These are phyloP conservation scores for Polyplosphaeria fusca DNA, from an alignment of 495 filamentous ascomycete genomes.

Conservation along the genomic window DNA sequence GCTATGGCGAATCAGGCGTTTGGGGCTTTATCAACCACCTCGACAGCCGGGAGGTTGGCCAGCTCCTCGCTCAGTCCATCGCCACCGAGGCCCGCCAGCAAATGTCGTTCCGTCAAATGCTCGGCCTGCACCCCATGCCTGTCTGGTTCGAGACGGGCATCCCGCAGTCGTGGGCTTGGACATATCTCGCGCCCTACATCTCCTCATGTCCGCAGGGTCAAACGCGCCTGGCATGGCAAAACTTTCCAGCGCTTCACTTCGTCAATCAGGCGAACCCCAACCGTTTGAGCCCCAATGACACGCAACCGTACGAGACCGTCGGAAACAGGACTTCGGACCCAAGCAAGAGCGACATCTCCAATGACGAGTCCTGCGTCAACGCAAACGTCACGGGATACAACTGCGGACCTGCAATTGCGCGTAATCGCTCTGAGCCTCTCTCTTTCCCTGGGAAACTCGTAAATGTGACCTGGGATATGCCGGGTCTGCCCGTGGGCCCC, in stretches of 20 bases:
- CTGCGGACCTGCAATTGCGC: slow-evolving; percentile 62
- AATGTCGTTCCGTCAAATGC: slow-evolving; percentile 83
- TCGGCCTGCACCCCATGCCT: slow-evolving; percentile 79
- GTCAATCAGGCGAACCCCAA: slow-evolving; percentile 75
- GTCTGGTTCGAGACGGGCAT: slow-evolving; percentile 81
- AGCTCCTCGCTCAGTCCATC: slow-evolving; percentile 72
- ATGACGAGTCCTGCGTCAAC: slow-evolving; percentile 51
- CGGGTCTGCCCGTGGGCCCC: slow-evolving; percentile 68
- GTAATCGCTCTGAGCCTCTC: slow-evolving; percentile 64
- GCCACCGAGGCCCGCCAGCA: slow-evolving; percentile 85
- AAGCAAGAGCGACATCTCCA: slow-evolving; percentile 43
- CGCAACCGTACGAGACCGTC: slow-evolving; percentile 53
- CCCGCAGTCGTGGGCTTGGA: slow-evolving; percentile 86
- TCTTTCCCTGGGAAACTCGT: slow-evolving; percentile 74
- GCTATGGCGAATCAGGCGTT: slow-evolving; percentile 77
- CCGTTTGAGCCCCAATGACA: slow-evolving; percentile 52
- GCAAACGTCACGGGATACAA: slow-evolving; percentile 50
- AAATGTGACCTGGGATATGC: slow-evolving; percentile 66
- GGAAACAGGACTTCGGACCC: slow-evolving; percentile 49
- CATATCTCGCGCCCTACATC: slow-evolving; percentile 80
- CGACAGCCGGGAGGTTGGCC: slow-evolving; percentile 69
- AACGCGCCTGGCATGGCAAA: slow-evolving; percentile 81
- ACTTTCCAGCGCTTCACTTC: slow-evolving; percentile 73
- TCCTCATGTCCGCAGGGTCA: slow-evolving; percentile 69
- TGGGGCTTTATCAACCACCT: slow-evolving; percentile 83